Base-by-base conservation (phyloP, 768 basidiomycete species). In the Rhodotorula diobovata region DNA sequence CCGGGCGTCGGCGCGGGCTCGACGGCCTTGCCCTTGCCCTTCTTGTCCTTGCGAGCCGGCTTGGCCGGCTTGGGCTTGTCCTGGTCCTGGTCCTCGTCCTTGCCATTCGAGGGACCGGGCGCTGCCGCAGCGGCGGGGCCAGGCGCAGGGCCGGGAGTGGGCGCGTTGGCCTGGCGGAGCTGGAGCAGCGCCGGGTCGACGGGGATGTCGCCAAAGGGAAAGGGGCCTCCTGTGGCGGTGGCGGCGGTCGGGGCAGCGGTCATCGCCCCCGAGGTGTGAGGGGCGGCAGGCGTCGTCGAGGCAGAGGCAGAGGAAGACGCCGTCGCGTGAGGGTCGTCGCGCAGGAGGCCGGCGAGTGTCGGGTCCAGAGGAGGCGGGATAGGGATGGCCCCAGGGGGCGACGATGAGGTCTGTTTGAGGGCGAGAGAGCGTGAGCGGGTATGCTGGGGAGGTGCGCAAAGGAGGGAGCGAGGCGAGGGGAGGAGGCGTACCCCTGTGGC, bases 71-170 rank as follows among this genome's bases (percentile, higher is more conserved):
- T 37, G n/a, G n/a, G n/a, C 55, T 56, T 41, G 51, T 43, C 37
- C 48, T 56, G 50, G 28, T 25, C 41, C 84, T 82, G 77, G 86
- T 81, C 20, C 79, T 63, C 21, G 53, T 55, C 18, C 12, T 23
- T n/a, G 41, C 43, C 18, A 18, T 32, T 18, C 32, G 32, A 34
- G 5, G 6, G 10, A 2, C n/a, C 56, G 30, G 41, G n/a, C n/a
- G 15, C 10, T 18, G 7, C 15, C 37, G 37, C 32, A 14, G 8
- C 16, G n/a, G 58, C 65, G 34, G 39, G 0, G 23, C 54, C 30
- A 20, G 23, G 21, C 4, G 3, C 5, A 37, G 39, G 28, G 63
- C 2, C 20, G 50, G 63, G 28, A 8, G 61, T 35, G 50, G 32
- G 28, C 37, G 51, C 16, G 15, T 51, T 28, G 4, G 39, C 57